Percentiles rank a stretch among this genome's conserved stretches.
Conservation (phyloP, 1,139 yeast genomes). For the Protomyces arabidopsidicola region DNA sequence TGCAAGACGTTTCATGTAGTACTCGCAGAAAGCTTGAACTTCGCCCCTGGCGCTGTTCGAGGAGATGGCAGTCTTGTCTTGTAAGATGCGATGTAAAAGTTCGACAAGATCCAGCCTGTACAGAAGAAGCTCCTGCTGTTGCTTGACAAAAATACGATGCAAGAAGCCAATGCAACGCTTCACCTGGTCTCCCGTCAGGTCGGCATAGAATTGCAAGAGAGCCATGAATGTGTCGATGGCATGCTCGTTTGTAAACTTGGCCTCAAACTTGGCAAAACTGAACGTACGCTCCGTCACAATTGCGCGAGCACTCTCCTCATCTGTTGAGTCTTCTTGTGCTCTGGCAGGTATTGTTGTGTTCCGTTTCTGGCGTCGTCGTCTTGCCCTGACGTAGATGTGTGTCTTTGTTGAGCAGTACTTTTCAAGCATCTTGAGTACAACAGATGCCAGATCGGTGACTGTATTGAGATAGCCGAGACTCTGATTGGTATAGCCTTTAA, state of each 20-base stretch:
- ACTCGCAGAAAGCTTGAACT: conserved; percentile 60
- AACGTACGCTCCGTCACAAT: conserved; percentile 51
- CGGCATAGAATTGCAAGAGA: conserved; percentile 54
- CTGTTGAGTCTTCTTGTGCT: conserved; percentile 45
- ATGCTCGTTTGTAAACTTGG: conserved; percentile 36
- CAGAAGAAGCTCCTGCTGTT: conserved; percentile 57
- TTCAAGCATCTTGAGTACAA: conserved; percentile 64
- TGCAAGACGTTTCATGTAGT: conserved; percentile 62
- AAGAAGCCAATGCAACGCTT: conserved; percentile 65
- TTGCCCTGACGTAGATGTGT: conserved; percentile 35
- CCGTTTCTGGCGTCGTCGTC: conserved; percentile 37
- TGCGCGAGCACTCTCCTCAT: conserved; percentile 38
- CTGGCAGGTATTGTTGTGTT: conserved; percentile 1
- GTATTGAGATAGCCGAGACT: conserved; percentile 44
- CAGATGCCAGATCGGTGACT: conserved; percentile 62
- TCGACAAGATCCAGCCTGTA: conserved; percentile 71
- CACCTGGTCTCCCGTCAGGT: conserved; percentile 57
- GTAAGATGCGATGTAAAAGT: conserved; percentile 48
- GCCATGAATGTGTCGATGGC: conserved; percentile 52
- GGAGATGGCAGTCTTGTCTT: conserved; percentile 40
- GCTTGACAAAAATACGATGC: conserved; percentile 63
- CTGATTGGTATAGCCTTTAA: conserved; percentile 58
- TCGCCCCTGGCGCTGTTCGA: conserved; percentile 50
- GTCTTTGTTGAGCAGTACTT: conserved; percentile 57
- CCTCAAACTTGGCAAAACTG: conserved; percentile 46